phyloP scores from a whole-genome alignment of 805 yeast genomes.

The Schizosaccharomyces pombe region DNA sequence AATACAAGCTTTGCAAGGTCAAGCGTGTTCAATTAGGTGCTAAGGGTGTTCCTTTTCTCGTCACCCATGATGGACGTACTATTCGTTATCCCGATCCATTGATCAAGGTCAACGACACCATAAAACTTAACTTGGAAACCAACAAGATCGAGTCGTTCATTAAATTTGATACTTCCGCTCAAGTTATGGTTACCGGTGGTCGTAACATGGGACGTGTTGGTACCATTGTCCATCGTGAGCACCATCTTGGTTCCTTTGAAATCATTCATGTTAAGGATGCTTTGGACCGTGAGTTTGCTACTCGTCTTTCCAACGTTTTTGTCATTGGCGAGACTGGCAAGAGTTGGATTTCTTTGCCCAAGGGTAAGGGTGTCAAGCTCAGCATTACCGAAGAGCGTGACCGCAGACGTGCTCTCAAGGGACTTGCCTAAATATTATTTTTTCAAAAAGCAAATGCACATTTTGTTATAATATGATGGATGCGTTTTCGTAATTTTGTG shows the following conservation, averaged over 20 bases:
- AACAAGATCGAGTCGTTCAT: constrained; percentile 81
- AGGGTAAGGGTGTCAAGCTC: constrained; percentile 97
- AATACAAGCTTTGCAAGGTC: constrained; percentile 94
- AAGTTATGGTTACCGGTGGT: constrained; percentile 90
- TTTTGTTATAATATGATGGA: too few relatives aligned
- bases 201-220: constrained; percentile 97
- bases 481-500: too few relatives aligned
- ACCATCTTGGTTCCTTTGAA: constrained; percentile 96
- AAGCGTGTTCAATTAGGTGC: constrained; percentile 96
- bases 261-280: constrained; percentile 90
- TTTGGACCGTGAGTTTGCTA: constrained; percentile 82
- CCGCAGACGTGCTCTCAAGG: constrained; percentile 77
- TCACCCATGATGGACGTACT: constrained; percentile 99
- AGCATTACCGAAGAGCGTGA: constrained; percentile 93
- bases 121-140: constrained; percentile 83
- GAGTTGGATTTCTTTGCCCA: constrained; percentile 86
- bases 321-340: constrained; percentile 88
- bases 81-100: constrained; percentile 97
- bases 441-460: too few relatives aligned
- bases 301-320: constrained; percentile 83
- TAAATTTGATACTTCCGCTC: constrained; percentile 79
- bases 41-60: constrained; percentile 94
- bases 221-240: constrained; percentile 85
- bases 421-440: constrained; percentile 10
- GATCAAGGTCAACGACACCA: constrained; percentile 92